phyloP scores from a whole-genome alignment of 1,284 basidiomycete genomes.

The Irpex sp. region DNA sequence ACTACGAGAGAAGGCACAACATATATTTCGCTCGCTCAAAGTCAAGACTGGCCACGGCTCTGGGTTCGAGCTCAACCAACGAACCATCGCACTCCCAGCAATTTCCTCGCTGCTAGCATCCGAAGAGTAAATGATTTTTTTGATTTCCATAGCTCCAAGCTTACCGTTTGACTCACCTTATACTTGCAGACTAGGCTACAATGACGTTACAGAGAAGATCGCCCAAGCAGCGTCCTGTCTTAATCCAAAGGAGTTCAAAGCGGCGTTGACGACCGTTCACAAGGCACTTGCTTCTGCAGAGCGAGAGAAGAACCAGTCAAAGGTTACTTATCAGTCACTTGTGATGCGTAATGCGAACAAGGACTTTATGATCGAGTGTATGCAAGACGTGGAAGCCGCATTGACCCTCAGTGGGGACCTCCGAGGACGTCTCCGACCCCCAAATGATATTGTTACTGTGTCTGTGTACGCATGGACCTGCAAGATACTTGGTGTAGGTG shows the following conservation, averaged over 20 bases:
- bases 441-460: slow-evolving; percentile 19
- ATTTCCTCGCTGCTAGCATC: background rate
- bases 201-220: slow-evolving; percentile 28
- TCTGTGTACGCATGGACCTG: slow-evolving; percentile 23
- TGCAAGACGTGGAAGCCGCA: slow-evolving; percentile 20
- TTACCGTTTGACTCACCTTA: background rate
- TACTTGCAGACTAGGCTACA: slow-evolving; percentile 25
- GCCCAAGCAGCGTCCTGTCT: slow-evolving; percentile 34
- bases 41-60: slow-evolving; percentile 1
- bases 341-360: slow-evolving; percentile 14
- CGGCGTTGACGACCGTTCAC: slow-evolving; percentile 25
- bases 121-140: background rate
- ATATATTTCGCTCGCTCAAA: background rate
- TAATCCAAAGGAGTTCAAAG: slow-evolving; percentile 26
- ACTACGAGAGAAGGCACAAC: background rate
- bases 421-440: slow-evolving; percentile 13
- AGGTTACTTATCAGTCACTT: slow-evolving; percentile 17
- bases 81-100: background rate
- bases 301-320: background rate
- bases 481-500: slow-evolving; percentile 10
- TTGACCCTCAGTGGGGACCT: slow-evolving; percentile 19
- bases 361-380: slow-evolving; percentile 18
- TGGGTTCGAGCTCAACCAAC: background rate
- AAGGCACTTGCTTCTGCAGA: slow-evolving; percentile 17
- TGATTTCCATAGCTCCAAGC: background rate